phyloP scores from a whole-genome alignment of 2,329 filamentous ascomycete species.

The Rutstroemia sp. region DNA sequence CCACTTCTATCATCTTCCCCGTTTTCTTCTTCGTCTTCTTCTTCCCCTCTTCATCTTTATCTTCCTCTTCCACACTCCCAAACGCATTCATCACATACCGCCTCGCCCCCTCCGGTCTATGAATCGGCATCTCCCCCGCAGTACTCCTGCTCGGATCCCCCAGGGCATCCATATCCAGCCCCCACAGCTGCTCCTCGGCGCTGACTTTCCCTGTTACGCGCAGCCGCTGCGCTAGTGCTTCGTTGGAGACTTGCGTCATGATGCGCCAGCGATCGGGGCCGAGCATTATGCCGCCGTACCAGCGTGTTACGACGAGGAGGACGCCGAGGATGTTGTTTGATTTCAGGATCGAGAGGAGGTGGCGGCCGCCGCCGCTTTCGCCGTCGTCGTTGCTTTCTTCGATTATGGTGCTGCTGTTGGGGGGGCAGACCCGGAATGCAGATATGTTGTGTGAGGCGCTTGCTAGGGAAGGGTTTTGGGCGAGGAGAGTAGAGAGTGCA shows the following conservation, averaged over 20 bases:
- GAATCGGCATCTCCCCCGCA: slow-evolving; percentile 57
- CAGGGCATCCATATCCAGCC: slow-evolving; percentile 47
- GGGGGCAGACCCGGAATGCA: slow-evolving; percentile 24
- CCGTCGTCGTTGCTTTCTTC: slow-evolving; percentile 43
- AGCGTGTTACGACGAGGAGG: slow-evolving; percentile 52
- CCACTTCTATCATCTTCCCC: slow-evolving; percentile 41
- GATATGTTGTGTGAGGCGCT: slow-evolving; percentile 47
- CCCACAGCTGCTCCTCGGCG: slow-evolving; percentile 51
- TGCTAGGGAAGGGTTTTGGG: slow-evolving; percentile 41
- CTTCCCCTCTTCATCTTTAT: slow-evolving; percentile 16
- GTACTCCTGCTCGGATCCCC: slow-evolving; percentile 11
- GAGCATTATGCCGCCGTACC: slow-evolving; percentile 56
- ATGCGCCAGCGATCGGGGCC: slow-evolving; percentile 56
- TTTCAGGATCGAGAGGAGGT: slow-evolving; percentile 47
- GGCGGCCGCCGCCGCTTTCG: slow-evolving; percentile 50
- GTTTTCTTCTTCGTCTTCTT: slow-evolving; percentile 44
- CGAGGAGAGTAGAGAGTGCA: slow-evolving; percentile 41
- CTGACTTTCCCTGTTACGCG: slow-evolving; percentile 36
- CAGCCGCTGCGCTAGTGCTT: slow-evolving; percentile 45
- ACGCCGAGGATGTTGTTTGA: slow-evolving; percentile 44
- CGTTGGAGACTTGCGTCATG: slow-evolving; percentile 50
- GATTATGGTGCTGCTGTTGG: slow-evolving; percentile 15
- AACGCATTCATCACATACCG: slow-evolving; percentile 55
- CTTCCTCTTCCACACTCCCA: slow-evolving; percentile 29
- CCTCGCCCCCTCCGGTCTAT: slow-evolving; percentile 63